Evolutionary conservation across 306 rosid genomes (phyloP).

Genomic region (Arachis hypogaea): DNA sequence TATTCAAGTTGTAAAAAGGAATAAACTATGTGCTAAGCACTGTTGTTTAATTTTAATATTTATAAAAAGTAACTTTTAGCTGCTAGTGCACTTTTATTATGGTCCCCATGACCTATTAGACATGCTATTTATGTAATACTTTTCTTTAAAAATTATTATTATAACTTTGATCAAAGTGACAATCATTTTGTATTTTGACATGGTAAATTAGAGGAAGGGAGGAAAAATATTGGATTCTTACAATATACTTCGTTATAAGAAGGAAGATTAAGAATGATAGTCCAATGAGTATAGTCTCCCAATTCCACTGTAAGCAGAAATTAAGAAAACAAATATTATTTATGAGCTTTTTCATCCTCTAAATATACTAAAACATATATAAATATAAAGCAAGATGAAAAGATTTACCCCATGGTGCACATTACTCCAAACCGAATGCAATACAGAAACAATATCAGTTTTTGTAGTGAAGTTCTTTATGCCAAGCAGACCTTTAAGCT

Average conservation of each 20-base stretch:
- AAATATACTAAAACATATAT: neutral
- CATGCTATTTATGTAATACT: too few relatives aligned
- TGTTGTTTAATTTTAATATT: too few relatives aligned
- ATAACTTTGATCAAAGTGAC: too few relatives aligned
- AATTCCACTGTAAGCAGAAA: constrained; percentile 80
- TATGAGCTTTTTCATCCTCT: neutral
- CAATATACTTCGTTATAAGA: constrained; percentile 63
- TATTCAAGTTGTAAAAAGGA: neutral
- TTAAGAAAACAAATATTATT: neutral
- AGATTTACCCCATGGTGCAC: constrained; percentile 74
- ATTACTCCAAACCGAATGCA: constrained; percentile 59
- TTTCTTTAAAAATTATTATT: too few relatives aligned
- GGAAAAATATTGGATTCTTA: constrained; percentile 39
- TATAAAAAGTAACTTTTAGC: too few relatives aligned
- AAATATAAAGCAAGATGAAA: constrained; percentile 6
- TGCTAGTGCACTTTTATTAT: too few relatives aligned
- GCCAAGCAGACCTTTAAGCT: constrained; percentile 88
- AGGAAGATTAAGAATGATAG: constrained; percentile 66
- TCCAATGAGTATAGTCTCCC: constrained; percentile 80
- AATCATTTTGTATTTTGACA: too few relatives aligned
- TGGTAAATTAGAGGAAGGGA: neutral
- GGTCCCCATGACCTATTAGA: too few relatives aligned
- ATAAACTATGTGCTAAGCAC: neutral
- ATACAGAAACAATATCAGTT: constrained; percentile 74
- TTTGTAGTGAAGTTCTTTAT: constrained; percentile 67